Evolutionary conservation across 2,329 filamentous ascomycete species (phyloP), one percentile per base, ranked within the genome.

Genomic region (Stachybotrys elegans): DNA sequence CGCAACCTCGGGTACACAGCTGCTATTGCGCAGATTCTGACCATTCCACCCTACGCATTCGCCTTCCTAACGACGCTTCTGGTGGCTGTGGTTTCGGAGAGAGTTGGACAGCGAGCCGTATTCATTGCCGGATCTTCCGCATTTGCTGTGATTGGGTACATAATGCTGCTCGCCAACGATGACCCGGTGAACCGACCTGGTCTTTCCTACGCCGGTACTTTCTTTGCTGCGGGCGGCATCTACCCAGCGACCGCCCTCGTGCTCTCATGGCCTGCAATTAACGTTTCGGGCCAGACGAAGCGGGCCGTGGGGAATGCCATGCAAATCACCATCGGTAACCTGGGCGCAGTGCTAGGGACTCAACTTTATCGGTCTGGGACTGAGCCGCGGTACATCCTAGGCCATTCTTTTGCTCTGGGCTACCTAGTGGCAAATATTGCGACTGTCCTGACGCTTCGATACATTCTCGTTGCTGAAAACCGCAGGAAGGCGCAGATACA

Each of bases 311-410:
- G 79, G 3, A 86, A 83, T 39, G 84, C 79, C 0, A 79, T 88
- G 75, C 83, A 86, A 52, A 86, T 88, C 45, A 83, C 78, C 9
- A 81, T 88, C 41, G 84, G 83, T 0, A 87, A 86, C 50, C 57
- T 84, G 2, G 84, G 83, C 1, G 83, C 81, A 0, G 80, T 87
- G 0, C 52, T 88, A 20, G 84, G 83, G 0, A 88, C 83, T 2
- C 83, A 88, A 60, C 58, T 88, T 2, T 88, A 88, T 58, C 70
- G 83, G 2, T 68, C 47, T 0, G 66, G 72, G 2, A 78, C 80
- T 22, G 76, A 72, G 0, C 84, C 84, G 2, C 67, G 80, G 23
- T 88, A 79, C 53, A 69, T 82, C 40, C 66, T 87, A 0, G 84
- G 85, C 0, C 84, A 88, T 58, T 75, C 76, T 0, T 76, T 87